Evolutionary conservation across 139 green algal genomes (phyloP), one percentile per base, ranked within the genome.

Genomic region (Chlorella sp.): DNA sequence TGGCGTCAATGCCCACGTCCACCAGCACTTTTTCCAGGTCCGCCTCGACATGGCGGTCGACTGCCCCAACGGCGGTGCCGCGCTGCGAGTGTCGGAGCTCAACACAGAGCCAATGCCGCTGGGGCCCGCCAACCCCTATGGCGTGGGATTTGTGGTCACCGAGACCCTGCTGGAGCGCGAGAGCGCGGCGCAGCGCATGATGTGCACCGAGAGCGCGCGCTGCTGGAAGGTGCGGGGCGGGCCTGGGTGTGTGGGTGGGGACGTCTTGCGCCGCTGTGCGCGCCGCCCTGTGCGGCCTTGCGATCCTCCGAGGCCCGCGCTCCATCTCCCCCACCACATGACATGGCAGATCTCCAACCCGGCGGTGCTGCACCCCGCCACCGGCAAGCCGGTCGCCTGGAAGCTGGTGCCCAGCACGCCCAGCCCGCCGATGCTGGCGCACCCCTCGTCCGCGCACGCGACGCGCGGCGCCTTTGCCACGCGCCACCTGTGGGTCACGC

Each of bases 11-110:
- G 94, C 92, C 8, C 85, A 87, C 61, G 71, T 87, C 55, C 91
- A 93, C 84, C 91, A 97, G 87, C 92, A 97, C 86, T 93, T 96
- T 61, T 97, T 97, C 76, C 88, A 84, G 56, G 85, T 87, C 45
- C 79, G 93, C 25, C 62, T 97, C 45, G 90, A 97, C 81, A 87
- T 89, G 42, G 82, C 91, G 0, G 73, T 97, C 0, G 92, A 97
- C 73, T 87, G 90, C 75, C 23, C 50, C 11, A n/a, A 84, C 8
- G 91, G 91, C 11, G 91, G 93, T 50, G n/a, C 74, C 71, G 63
- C 82, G 38, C 58, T 94, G 75, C 46, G 87, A 42, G 74, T 67
- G 40, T 35, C 71, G 5, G 83, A 93, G 76, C 66, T 87, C 19
- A 88, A 98, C 36, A 82, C 85, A 17, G 71, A 85, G 59, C 48